Base-by-base conservation (phyloP, 1,284 basidiomycete species). In the Testicularia cyperi region DNA sequence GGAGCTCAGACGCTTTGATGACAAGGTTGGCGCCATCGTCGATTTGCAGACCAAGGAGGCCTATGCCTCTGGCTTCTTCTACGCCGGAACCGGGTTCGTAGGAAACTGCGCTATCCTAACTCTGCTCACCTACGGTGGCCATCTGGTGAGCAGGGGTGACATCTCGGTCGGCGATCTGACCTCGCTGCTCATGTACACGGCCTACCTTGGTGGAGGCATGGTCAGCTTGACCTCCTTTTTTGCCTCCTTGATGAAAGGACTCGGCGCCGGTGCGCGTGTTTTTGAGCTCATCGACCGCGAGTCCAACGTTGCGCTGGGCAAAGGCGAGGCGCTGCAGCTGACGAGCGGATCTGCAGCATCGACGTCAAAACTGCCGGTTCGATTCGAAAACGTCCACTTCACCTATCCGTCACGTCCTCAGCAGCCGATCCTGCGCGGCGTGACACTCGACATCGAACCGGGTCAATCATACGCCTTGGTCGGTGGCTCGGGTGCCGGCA, bases 71-170 rank as follows among this genome's bases (percentile, higher is more conserved):
- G 92, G 88, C 13, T 86, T 92, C 51, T 97, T 96, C 80, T 96
- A 90, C 77, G 92, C 74, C 18, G 78, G 77, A 13, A 94, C 89
- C 0, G 92, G 92, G 0, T 89, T 92, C 83, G 91, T 91, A 38
- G 95, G 95, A 9, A 98, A 98, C 76, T 82, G 95, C 34, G 91
- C 92, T 0, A 80, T 97, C 53, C 80, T 98, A 31, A 89, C 87
- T 37, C 78, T 98, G 26, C 81, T 98, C 25, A 90, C 90, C 31
- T 98, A 96, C 72, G 95, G 92, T 37, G 94, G 94, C 1, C 88
- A 87, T 28, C 83, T 98, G 4, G 94, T 97, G 13, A 88, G 88
- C 15, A 81, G 82, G 19, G 90, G 90, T 2, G 83, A 84, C 29
- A 94, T 98, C 69, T 87, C 89, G 6, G 72, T 74, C 8, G 73